phyloP scores from a whole-genome alignment of 176 grass and related monocot species.

The Pharus latifolius region DNA sequence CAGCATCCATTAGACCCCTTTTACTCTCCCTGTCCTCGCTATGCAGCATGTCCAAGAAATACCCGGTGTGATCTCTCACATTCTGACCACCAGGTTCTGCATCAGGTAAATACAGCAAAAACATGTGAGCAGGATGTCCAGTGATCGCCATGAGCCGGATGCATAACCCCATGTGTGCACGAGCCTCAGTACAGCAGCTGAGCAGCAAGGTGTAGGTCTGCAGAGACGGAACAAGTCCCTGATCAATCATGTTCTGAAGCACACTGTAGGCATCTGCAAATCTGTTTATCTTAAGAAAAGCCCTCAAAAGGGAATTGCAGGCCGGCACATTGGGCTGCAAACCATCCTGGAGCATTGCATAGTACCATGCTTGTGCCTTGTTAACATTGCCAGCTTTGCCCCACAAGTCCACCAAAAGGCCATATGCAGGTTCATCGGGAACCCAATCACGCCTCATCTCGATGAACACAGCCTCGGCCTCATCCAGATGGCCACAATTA shows the following conservation, averaged over 20 bases:
- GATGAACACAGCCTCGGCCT: constrained; percentile 70
- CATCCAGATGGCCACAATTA: constrained; percentile 71
- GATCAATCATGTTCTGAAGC: constrained; percentile 67
- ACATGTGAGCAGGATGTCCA: constrained; percentile 81
- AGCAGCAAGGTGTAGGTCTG: constrained; percentile 92
- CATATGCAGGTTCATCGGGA: constrained; percentile 91
- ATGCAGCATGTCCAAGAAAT: constrained; percentile 90
- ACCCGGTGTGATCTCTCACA: constrained; percentile 48
- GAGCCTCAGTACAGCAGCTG: constrained; percentile 61
- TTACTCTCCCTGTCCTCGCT: constrained; percentile 94
- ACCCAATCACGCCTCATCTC: constrained; percentile 87
- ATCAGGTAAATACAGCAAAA: constrained; percentile 72
- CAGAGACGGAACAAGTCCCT: constrained; percentile 74
- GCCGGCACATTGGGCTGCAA: constrained; percentile 85
- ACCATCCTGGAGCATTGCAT: constrained; percentile 76
- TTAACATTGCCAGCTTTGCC: constrained; percentile 87
- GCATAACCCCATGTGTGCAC: constrained; percentile 48
- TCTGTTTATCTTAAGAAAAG: constrained; percentile 65
- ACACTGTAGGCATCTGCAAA: constrained; percentile 62
- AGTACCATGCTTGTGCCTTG: constrained; percentile 72
- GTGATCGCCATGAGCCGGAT: constrained; percentile 79
- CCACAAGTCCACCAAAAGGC: constrained; percentile 91
- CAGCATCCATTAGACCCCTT: constrained; percentile 78
- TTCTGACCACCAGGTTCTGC: constrained; percentile 77
- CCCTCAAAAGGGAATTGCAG: constrained; percentile 78